Base-by-base conservation (phyloP, 495 filamentous ascomycete genomes). In the Podospora fimiseda region DNA sequence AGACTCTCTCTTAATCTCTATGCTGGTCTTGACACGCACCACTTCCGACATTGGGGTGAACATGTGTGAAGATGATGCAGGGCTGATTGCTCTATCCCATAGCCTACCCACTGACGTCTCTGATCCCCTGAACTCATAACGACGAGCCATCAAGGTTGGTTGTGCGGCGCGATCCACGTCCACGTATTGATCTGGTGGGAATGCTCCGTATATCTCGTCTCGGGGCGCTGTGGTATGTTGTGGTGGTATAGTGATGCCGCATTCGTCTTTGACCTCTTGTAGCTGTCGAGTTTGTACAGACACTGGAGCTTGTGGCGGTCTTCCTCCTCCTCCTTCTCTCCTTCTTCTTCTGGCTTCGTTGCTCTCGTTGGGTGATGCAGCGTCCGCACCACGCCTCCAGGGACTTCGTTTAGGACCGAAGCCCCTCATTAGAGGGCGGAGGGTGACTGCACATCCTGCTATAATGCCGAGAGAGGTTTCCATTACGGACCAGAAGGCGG, bases 391-490 rank as follows among this genome's bases (percentile, higher is more conserved):
- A n/a, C n/a, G 14, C 39, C 4, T 20, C 44, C 44, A 47, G 22
- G 44, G 13, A n/a, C 3, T n/a, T 47, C 23, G 21, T 8, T 38
- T 18, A 16, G 38, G 13, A 48, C 51, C 33, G 24, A 40, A 13
- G 33, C 49, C 19, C 9, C 51, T 9, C 14, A 81, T 68, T 6
- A 75, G 60, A 8, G 71, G 69, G 5, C 67, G 64, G 9, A 76
- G 41, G 2, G 72, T 74, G 8, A 70, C 72, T n/a, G 66, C 56
- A 48, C 68, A 68, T 1, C 70, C 70, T 36, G 72, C 70, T 8
- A 68, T 67, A 37, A 75, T 68, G 11, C 70, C 74, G 15, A 76
- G 48, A 7, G 65, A 63, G 4, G 63, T 61, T 55, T 76, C 72
- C 41, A 73, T 48, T 6, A 67, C 60, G 11, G 66, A 64, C 64